Evolutionary conservation across 305 asterid species (phyloP).

Genomic region (Salvia sclarea): DNA sequence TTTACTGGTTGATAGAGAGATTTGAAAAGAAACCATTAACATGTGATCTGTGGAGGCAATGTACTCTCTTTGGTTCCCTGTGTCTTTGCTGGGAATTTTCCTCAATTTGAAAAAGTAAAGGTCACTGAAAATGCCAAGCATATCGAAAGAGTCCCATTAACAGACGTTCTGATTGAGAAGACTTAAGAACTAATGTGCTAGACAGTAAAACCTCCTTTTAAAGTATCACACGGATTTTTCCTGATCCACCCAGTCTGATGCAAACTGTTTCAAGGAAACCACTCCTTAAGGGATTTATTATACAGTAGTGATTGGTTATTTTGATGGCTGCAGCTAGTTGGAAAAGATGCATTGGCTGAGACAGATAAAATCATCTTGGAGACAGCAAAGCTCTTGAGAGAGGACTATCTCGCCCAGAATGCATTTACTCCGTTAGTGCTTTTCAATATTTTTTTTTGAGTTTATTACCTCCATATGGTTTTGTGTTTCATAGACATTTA

Average conservation of each 20-base stretch:
- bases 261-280: background rate
- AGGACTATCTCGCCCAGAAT: slow-evolving; percentile 97
- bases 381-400: slow-evolving; percentile 96
- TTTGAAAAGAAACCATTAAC: background rate
- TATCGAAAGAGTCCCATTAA: background rate
- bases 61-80: background rate
- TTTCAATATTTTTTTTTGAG: background rate
- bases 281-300: background rate
- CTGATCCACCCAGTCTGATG: background rate
- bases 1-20: background rate
- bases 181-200: background rate
- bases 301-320: slow-evolving; percentile 4
- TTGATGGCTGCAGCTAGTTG: slow-evolving; percentile 74
- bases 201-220: background rate
- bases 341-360: slow-evolving; percentile 69
- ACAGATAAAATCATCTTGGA: slow-evolving; percentile 90
- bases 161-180: background rate
- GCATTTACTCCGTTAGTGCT: slow-evolving; percentile 89
- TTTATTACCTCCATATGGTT: background rate
- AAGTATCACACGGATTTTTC: too few relatives aligned
- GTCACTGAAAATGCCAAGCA: background rate
- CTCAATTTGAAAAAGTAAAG: background rate
- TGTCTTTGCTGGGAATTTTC: background rate
- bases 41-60: background rate
- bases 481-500: slow-evolving; percentile 6